phyloP scores from a whole-genome alignment of 1,284 basidiomycete genomes.

The Heliocybe sulcata region DNA sequence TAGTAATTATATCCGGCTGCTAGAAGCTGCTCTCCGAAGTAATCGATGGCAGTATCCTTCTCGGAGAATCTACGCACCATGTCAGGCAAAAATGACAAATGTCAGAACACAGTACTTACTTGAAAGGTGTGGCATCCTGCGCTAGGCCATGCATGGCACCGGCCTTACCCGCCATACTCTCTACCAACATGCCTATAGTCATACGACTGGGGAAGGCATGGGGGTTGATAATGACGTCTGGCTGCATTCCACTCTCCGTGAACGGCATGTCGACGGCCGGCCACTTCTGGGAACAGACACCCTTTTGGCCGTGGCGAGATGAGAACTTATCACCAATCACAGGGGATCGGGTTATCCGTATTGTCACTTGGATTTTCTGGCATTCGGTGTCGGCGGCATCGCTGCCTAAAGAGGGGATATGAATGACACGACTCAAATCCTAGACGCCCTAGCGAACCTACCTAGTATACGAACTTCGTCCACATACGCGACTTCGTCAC shows the following conservation, averaged over 20 bases:
- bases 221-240: conserved; percentile 99
- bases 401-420: conserved; percentile 41
- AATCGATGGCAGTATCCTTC: conserved; percentile 91
- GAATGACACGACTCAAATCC: conserved; percentile 1
- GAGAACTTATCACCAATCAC: conserved; percentile 99
- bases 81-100: conserved; percentile 4
- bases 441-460: conserved; percentile 22
- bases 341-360: conserved; percentile 91
- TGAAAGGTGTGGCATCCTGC: conserved; percentile 98
- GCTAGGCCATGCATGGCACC: conserved; percentile 98
- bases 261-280: conserved; percentile 98
- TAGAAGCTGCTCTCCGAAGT: conserved; percentile 93
- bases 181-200: conserved; percentile 99
- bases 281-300: conserved; percentile 99
- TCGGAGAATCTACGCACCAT: conserved; percentile 74
- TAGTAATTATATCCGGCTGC: conserved; percentile 98
- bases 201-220: conserved; percentile 99
- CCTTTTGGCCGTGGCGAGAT: conserved; percentile 98
- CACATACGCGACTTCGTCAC: conserved; percentile 88
- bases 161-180: conserved; percentile 98
- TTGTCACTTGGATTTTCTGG: conserved; percentile 91
- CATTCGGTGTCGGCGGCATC: conserved; percentile 86
- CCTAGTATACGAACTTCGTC: conserved; percentile 92
- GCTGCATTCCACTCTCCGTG: conserved; percentile 97
- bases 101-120: conserved; percentile 41